A percentile compares a stretch with the other conserved stretches of the same genome.
Evolutionary conservation across 2,329 filamentous ascomycete genomes (phyloP).

Genomic region (Colletotrichum spaethianum): DNA sequence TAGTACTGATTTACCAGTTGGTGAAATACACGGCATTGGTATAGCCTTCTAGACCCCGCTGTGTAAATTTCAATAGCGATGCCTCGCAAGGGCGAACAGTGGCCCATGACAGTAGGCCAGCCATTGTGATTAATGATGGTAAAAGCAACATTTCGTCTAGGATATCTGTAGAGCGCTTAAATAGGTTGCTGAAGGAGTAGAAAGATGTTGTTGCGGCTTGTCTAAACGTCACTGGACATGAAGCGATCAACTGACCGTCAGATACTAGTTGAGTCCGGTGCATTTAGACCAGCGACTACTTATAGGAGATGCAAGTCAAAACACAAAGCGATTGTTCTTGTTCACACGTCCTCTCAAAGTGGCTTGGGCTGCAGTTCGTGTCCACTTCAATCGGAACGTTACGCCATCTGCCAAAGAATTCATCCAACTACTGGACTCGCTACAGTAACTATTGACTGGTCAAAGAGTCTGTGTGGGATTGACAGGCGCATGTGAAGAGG

Average conservation of each 20-base stretch:
- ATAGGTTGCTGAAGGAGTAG: conserved; percentile 13
- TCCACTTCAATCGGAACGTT: conserved; percentile 23
- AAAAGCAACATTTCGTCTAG: conserved; percentile 1
- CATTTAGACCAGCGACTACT: conserved; percentile 1
- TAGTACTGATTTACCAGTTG: conserved; percentile 59
- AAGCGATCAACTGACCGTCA: conserved; percentile 35
- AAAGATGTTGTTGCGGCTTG: not conserved
- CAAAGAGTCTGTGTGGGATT: not conserved
- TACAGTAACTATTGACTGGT: too few species aligned
- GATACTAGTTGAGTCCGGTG: conserved; percentile 25
- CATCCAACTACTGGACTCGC: not conserved
- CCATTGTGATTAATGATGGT: conserved; percentile 9
- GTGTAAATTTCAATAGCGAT: conserved; percentile 4
- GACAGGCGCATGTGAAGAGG: not conserved
- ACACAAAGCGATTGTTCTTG: conserved; percentile 6
- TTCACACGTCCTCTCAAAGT: conserved; percentile 13
- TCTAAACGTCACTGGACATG: conserved; percentile 10
- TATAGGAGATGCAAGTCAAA: not conserved
- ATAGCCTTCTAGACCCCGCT: conserved; percentile 45
- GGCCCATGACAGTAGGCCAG: not conserved
- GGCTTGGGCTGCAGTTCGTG: too few species aligned
- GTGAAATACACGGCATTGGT: conserved; percentile 64
- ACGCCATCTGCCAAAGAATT: not conserved
- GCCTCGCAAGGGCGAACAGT: not conserved
- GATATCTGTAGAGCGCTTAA: not conserved